These are phyloP conservation scores for Zymoseptoria pseudotritici DNA, from an alignment of 2,329 filamentous ascomycete species.

Conservation along the genomic window DNA sequence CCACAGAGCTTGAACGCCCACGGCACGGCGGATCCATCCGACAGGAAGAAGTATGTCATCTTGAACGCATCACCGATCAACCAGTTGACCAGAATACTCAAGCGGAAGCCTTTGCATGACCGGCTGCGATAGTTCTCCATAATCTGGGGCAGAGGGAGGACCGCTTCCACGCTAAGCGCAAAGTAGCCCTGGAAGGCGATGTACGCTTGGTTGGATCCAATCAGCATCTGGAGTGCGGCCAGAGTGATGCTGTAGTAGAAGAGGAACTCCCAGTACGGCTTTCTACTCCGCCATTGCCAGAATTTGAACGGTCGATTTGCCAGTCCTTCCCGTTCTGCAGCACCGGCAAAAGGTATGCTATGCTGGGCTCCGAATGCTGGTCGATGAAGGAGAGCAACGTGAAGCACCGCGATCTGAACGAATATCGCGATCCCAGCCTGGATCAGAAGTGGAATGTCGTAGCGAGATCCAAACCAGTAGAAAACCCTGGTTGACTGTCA, in stretches of 20 bases:
- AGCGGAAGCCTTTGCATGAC: constrained; percentile 69
- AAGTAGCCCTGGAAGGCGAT: constrained; percentile 62
- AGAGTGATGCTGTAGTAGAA: constrained; percentile 58
- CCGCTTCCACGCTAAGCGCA: constrained; percentile 72
- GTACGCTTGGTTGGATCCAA: constrained; percentile 55
- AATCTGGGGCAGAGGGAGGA: constrained; percentile 74
- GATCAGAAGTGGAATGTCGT: constrained; percentile 50
- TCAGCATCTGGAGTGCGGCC: constrained; percentile 57
- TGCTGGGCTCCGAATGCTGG: constrained; percentile 32
- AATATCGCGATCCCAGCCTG: constrained; percentile 55
- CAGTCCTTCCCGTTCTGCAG: constrained; percentile 34
- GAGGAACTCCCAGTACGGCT: constrained; percentile 75
- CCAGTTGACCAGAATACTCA: constrained; percentile 72
- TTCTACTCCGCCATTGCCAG: constrained; percentile 71
- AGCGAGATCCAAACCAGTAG: constrained; percentile 59
- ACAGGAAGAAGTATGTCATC: constrained; percentile 70
- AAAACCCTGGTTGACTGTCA: constrained; percentile 42
- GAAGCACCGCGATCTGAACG: constrained; percentile 52
- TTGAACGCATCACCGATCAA: constrained; percentile 76
- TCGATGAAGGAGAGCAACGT: constrained; percentile 54
- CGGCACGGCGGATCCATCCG: constrained; percentile 56
- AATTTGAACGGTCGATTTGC: constrained; percentile 63
- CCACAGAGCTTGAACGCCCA: constrained; percentile 76
- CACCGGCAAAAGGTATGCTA: constrained; percentile 54
- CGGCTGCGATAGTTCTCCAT: constrained; percentile 59